Evolutionary conservation across 768 basidiomycete species (phyloP).

Genomic region (Suillus sp.): DNA sequence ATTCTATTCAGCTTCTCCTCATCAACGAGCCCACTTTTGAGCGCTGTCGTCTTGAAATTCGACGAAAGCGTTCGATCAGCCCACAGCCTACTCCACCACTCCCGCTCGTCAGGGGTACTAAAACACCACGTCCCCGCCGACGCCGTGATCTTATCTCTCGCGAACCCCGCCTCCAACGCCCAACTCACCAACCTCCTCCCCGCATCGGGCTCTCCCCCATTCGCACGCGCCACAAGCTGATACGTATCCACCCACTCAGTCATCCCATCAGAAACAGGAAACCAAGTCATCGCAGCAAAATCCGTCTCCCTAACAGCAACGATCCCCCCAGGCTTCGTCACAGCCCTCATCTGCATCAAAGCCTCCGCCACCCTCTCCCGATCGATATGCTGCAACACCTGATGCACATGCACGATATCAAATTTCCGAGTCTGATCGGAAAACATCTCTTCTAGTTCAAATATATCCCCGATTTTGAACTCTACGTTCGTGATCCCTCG

Average conservation of each 20-base stretch:
- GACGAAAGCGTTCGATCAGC: constrained; percentile 40
- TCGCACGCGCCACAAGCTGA: constrained; percentile 26
- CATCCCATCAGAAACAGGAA: constrained; percentile 38
- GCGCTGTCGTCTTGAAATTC: constrained; percentile 33
- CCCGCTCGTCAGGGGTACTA: constrained; percentile 37
- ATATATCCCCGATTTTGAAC: constrained; percentile 43
- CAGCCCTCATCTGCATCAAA: constrained; percentile 49
- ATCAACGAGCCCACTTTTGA: constrained; percentile 29
- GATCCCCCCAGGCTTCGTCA: constrained; percentile 47
- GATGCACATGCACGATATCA: constrained; percentile 53
- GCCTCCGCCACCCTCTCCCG: constrained; percentile 39
- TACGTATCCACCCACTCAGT: constrained; percentile 26
- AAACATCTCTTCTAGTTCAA: constrained; percentile 40
- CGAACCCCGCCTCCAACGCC: constrained; percentile 41
- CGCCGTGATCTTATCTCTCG: constrained; percentile 27
- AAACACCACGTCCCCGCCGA: constrained; percentile 40
- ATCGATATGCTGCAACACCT: constrained; percentile 50
- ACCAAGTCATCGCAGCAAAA: constrained; percentile 35
- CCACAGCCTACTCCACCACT: constrained; percentile 43
- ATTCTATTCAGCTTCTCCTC: constrained; percentile 27
- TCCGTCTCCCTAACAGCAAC: constrained; percentile 49
- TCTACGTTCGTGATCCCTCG: constrained; percentile 39
- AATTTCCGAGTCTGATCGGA: constrained; percentile 29
- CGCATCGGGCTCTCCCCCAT: constrained; percentile 42
- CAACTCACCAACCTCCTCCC: constrained; percentile 41